Evolutionary conservation across 495 filamentous ascomycete species (phyloP).

Genomic region (Tuber brumale): DNA sequence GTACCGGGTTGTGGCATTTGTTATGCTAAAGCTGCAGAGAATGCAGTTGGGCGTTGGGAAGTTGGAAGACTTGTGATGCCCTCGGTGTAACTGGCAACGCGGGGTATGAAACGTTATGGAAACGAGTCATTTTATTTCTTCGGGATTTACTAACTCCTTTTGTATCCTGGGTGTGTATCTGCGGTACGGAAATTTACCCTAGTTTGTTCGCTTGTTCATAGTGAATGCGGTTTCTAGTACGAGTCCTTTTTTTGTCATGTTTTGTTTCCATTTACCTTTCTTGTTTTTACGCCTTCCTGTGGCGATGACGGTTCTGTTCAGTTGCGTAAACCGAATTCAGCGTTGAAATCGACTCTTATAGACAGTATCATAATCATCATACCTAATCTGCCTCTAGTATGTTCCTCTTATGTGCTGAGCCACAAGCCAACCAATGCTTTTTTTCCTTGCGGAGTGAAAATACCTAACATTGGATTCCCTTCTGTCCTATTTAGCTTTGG

Average conservation of each 20-base stretch:
- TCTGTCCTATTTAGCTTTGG: too few relatives aligned
- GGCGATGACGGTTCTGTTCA: too few relatives aligned
- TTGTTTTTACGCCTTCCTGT: too few relatives aligned
- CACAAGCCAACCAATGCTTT: too few relatives aligned
- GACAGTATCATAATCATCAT: too few relatives aligned
- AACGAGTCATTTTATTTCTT: neutral
- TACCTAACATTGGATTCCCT: too few relatives aligned
- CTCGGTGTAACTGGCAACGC: neutral
- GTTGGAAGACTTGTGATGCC: conserved; percentile 7
- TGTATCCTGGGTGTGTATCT: neutral
- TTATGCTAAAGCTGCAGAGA: conserved; percentile 50
- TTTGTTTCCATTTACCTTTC: neutral
- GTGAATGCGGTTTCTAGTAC: neutral
- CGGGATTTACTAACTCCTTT: neutral
- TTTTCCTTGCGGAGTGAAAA: too few relatives aligned
- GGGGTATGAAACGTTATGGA: neutral
- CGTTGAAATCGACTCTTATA: too few relatives aligned
- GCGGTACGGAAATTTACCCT: neutral
- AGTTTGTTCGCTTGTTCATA: neutral
- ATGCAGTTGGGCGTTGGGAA: conserved; percentile 31
- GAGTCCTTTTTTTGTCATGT: neutral
- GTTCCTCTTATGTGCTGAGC: too few relatives aligned
- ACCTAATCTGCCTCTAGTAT: too few relatives aligned
- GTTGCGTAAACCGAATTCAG: too few relatives aligned
- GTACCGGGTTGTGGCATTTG: conserved; percentile 61